Evolutionary conservation across 106 monocot species (phyloP), one percentile per base, ranked within the genome.

Genomic region (Vanilla planifolia): DNA sequence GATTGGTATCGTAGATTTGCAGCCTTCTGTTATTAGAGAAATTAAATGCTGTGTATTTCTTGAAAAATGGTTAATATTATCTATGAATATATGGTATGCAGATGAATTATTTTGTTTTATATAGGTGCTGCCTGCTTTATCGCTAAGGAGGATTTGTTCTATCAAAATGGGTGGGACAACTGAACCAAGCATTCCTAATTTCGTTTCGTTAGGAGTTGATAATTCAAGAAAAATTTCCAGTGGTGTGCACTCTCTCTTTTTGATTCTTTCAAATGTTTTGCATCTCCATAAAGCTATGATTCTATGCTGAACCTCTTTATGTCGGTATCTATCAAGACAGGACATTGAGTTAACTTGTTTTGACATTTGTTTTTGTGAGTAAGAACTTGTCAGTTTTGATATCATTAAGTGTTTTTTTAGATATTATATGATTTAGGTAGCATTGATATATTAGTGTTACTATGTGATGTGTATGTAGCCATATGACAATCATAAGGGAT

Each of bases 171-270:
- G 10, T 1, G 25, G 9, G 25, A 25, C 24, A 24, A 21, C 10
- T 50, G 50, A 25, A 50, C 50, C 50, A 50, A 26, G 22, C 25
- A 9, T 50, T 50, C 50, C 50, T 24, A 50, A 20, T 25, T 50
- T 50, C 50, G 25, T 3, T 26, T 25, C 50, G 3, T 24, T 50
- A 23, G 50, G 24, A 50, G 21, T 7, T 22, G 48, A 48, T 24
- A 23, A 21, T 22, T 19, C 5, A 48, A 48, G 20, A 48, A 50
- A 50, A 23, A 50, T 20, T 25, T 25, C 50, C 25, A 10, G 25
- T 9, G 50, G 50, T 24, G 25, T 50, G 50, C 3, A 8, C 20
- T 2, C 50, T 50, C 22, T 20, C 22, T 21, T 47, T 47, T 8
- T n/a, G n/a, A n/a, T n/a, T n/a, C n/a, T n/a, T n/a, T n/a, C n/a